Conservation (phyloP, 768 basidiomycete genomes). For the Rhodotorula sphaerocarpa region DNA sequence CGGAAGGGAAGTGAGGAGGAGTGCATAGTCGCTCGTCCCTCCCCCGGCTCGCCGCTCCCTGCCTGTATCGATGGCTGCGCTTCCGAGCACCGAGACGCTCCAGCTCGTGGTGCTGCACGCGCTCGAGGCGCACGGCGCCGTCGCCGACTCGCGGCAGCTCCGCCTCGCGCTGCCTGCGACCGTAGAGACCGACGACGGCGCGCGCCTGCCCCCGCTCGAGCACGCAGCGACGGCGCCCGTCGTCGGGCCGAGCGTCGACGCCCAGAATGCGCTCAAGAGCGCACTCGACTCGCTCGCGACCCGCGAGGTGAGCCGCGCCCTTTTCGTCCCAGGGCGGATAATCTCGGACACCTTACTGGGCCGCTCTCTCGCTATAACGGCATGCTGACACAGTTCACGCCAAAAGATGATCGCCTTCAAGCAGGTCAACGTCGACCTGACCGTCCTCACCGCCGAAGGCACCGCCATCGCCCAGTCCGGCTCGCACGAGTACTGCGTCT, state of each 20-base stretch:
- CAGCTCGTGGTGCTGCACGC: constrained; percentile 30
- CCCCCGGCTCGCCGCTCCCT: neutral
- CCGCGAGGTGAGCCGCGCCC: constrained; percentile 56
- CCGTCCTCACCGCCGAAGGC: constrained; percentile 76
- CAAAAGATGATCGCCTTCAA: constrained; percentile 73
- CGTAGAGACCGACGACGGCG: neutral
- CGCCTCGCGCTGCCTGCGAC: constrained; percentile 32
- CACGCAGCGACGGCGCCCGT: neutral
- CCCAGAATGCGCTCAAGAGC: constrained; percentile 73
- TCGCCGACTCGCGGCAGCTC: constrained; percentile 43
- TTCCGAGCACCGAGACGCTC: constrained; percentile 9
- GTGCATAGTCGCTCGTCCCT: neutral
- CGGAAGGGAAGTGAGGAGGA: too few species aligned
- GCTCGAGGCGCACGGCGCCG: constrained; percentile 36
- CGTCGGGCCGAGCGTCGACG: constrained; percentile 36
- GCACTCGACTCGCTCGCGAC: constrained; percentile 82
- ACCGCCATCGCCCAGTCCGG: constrained; percentile 65
- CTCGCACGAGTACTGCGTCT: constrained; percentile 92
- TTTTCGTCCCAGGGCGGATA: neutral
- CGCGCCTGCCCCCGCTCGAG: neutral
- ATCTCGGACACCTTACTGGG: neutral
- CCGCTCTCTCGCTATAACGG: neutral
- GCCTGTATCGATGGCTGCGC: neutral
- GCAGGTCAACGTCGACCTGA: constrained; percentile 63
- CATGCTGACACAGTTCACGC: neutral